Conservation (phyloP, 2,329 filamentous ascomycete species). For the Apiospora hydei region DNA sequence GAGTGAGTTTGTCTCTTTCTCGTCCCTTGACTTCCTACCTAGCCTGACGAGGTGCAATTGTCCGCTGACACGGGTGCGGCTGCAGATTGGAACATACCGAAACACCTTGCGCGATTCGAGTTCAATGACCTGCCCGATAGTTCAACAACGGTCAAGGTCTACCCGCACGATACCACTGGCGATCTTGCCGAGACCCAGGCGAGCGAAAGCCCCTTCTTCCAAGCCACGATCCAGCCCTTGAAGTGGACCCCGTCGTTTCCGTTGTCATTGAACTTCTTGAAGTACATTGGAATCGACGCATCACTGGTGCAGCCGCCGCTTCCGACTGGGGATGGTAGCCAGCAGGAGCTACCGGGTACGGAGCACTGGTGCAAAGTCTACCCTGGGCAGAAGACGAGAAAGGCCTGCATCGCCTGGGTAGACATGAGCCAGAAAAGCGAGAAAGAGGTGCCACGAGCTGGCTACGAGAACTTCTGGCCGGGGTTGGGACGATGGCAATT, state of each 20-base stretch:
- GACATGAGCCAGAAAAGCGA: constrained; percentile 51
- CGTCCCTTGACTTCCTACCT: neutral
- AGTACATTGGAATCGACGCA: constrained; percentile 51
- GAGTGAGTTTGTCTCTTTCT: constrained; percentile 45
- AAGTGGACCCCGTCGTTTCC: constrained; percentile 53
- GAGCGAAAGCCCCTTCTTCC: constrained; percentile 51
- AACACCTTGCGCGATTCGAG: constrained; percentile 60
- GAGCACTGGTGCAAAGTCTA: constrained; percentile 52
- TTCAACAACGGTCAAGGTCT: constrained; percentile 51
- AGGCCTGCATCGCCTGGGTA: constrained; percentile 53
- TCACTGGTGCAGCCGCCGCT: constrained; percentile 58
- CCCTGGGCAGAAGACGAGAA: constrained; percentile 40
- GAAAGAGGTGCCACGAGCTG: constrained; percentile 32
- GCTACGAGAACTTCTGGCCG: constrained; percentile 55
- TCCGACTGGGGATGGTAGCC: constrained; percentile 47
- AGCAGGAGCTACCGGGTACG: constrained; percentile 54
- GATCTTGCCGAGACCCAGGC: constrained; percentile 43
- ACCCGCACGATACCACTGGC: constrained; percentile 48
- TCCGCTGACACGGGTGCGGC: neutral
- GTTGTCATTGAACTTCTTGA: constrained; percentile 47
- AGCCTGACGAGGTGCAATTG: neutral
- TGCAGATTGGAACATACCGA: constrained; percentile 62
- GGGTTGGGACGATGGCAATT: constrained; percentile 53
- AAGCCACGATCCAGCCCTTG: constrained; percentile 52
- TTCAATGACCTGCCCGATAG: constrained; percentile 49